Base-by-base conservation (phyloP, 1,284 basidiomycete genomes). In the Sporisorium scitamineum region DNA sequence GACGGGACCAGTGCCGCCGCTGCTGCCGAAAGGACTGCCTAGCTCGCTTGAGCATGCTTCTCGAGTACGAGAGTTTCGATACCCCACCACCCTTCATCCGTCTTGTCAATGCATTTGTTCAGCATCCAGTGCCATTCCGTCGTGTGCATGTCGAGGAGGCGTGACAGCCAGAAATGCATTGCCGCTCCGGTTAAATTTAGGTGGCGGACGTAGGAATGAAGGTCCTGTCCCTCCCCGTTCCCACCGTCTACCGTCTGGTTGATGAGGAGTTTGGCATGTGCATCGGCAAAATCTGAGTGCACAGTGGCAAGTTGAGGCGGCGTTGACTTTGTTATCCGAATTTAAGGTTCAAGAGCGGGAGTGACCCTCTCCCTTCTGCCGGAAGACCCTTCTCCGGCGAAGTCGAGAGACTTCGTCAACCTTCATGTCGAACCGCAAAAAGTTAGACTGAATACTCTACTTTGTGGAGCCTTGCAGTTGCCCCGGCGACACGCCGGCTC, bases 1-100 rank as follows among this genome's bases (percentile, higher is more conserved):
- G 41, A 55, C 22, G 63, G 58, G 20, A 18, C 54, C 27, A 50
- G 31, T 41, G 61, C 47, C 2, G 50, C 31, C 5, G 34, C 54
- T 6, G 52, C 62, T 10, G 72, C 68, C 4, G 67, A 75, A 22
- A 75, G 70, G 61, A 70, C 63, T 0, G 72, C 68, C 10, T 75
- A 50, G 47, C 13, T 47, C 29, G 10, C 11, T 29, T 47, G 4
- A n/a, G 37, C 37, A 18, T 39, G 24, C 18, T 47, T 51, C 48
- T 22, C 27, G 27, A 42, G 18, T 16, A 54, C 18, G 13, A 29
- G 8, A 31, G 18, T 26, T 42, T 16, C 18, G 39, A 54, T 54
- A 44, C 29, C 54, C 27, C 31, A n/a, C 54, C 54, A 55, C 54
- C 54, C 16, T 27, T 53, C 51, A 20, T 39, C 13, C 37, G 39